Conservation (phyloP, 305 asterid genomes). For the Plantago rigida region DNA sequence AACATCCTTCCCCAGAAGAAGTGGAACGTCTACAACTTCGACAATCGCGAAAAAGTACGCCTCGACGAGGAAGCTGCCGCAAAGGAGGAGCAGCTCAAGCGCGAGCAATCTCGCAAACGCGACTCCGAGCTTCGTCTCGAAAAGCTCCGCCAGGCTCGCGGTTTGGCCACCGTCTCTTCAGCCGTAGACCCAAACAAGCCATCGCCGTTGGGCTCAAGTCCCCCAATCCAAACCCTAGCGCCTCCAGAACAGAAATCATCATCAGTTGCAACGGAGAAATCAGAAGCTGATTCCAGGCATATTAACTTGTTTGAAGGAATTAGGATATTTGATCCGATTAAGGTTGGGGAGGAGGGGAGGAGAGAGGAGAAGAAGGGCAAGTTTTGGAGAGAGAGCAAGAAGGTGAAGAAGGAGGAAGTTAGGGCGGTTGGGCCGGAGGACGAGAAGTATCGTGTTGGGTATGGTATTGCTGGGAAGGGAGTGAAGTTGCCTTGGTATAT, state of each 20-base stretch:
- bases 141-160: slow-evolving; percentile 76
- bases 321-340: slow-evolving; percentile 64
- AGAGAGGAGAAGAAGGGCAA: slow-evolving; percentile 39
- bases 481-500: slow-evolving; percentile 90
- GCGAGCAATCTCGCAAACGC: slow-evolving; percentile 64
- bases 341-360: slow-evolving; percentile 31
- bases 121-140: slow-evolving; percentile 69
- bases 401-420: slow-evolving; percentile 51
- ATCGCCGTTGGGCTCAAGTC: slow-evolving; percentile 7
- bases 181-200: slow-evolving; percentile 27
- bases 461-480: slow-evolving; percentile 86
- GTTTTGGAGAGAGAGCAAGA: slow-evolving; percentile 36
- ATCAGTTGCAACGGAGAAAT: too few species aligned
- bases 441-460: slow-evolving; percentile 71
- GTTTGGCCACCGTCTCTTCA: slow-evolving; percentile 27
- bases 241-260: not conserved
- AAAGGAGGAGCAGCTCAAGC: slow-evolving; percentile 78
- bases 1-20: slow-evolving; percentile 93
- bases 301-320: slow-evolving; percentile 79
- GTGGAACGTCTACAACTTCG: slow-evolving; percentile 93
- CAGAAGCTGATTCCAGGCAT: slow-evolving; percentile 47
- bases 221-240: slow-evolving; percentile 9
- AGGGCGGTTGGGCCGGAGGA: slow-evolving; percentile 80
- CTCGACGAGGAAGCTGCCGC: slow-evolving; percentile 93
- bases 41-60: slow-evolving; percentile 81